phyloP scores from a whole-genome alignment of 1,284 basidiomycete species.

The Anthracocystis setariae region DNA sequence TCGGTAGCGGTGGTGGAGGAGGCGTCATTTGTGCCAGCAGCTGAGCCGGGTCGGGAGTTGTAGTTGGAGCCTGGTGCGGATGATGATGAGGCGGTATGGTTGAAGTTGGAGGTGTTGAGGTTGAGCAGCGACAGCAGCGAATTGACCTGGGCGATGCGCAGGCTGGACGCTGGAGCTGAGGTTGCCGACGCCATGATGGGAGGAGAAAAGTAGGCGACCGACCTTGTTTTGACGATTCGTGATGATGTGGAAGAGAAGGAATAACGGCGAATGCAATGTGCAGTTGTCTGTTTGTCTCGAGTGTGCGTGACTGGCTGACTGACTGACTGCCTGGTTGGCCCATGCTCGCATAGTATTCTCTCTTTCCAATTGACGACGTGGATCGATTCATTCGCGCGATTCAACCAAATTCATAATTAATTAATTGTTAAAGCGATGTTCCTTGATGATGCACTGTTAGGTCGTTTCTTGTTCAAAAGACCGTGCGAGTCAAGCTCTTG shows the following conservation, averaged over 20 bases:
- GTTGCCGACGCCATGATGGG: slow-evolving; percentile 22
- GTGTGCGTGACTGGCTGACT: too few species aligned
- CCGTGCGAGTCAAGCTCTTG: too few species aligned
- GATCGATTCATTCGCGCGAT: slow-evolving; percentile 5
- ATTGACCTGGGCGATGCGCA: slow-evolving; percentile 58
- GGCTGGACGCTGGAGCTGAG: slow-evolving; percentile 37
- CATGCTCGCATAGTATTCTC: not conserved
- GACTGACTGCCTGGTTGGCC: too few species aligned
- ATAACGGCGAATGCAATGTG: not conserved
- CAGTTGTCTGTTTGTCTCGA: not conserved
- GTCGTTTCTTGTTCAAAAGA: not conserved
- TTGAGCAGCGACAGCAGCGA: slow-evolving; percentile 63
- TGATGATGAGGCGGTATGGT: slow-evolving; percentile 39
- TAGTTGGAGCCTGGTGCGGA: slow-evolving; percentile 39
- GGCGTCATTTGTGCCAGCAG: slow-evolving; percentile 31
- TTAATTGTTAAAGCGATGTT: not conserved
- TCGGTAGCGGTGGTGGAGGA: slow-evolving; percentile 1
- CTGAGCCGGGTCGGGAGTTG: slow-evolving; percentile 39
- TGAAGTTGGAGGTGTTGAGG: slow-evolving; percentile 58
- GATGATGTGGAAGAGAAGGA: not conserved
- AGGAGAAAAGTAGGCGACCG: too few species aligned
- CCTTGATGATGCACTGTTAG: too few species aligned
- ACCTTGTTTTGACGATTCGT: too few species aligned
- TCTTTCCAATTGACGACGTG: slow-evolving; percentile 2
- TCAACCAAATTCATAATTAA: not conserved